phyloP scores from a whole-genome alignment of 768 basidiomycete genomes.

The Strobilomyces echinocephalus region DNA sequence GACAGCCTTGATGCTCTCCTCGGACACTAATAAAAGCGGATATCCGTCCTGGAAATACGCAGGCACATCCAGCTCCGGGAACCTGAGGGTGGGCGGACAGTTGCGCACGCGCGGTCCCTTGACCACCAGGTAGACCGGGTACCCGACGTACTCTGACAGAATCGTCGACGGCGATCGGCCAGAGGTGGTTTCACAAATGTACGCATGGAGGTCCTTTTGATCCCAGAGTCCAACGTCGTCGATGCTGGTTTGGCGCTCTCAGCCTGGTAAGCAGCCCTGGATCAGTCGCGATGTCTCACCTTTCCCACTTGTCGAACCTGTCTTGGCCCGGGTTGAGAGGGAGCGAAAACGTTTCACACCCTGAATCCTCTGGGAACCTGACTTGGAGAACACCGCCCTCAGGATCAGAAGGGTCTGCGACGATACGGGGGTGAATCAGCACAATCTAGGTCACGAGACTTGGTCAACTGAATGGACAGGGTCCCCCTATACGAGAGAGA shows the following conservation, averaged over 20 bases:
- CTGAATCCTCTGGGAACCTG: constrained; percentile 56
- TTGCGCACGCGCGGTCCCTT: constrained; percentile 58
- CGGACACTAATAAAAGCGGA: constrained; percentile 62
- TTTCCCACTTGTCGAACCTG: constrained; percentile 47
- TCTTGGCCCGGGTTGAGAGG: constrained; percentile 54
- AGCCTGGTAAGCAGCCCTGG: not conserved
- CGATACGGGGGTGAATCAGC: constrained; percentile 55
- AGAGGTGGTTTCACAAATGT: constrained; percentile 49
- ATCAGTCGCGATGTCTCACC: constrained; percentile 37
- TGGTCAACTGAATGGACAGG: not conserved
- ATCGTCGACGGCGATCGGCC: constrained; percentile 47
- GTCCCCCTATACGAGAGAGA: not conserved
- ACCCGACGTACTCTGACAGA: constrained; percentile 58
- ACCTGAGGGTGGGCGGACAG: constrained; percentile 46
- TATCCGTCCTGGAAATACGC: constrained; percentile 67
- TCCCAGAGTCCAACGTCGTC: constrained; percentile 51
- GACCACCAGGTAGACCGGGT: constrained; percentile 56
- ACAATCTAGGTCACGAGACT: constrained; percentile 48
- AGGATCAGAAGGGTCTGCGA: constrained; percentile 40
- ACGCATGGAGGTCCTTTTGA: constrained; percentile 53
- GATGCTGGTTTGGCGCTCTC: constrained; percentile 36
- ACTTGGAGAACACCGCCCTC: constrained; percentile 50
- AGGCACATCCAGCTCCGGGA: constrained; percentile 54
- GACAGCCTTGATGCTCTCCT: constrained; percentile 56
- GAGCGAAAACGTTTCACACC: constrained; percentile 52